These are phyloP conservation scores for Echinochloa phyllopogon DNA, from an alignment of 176 grass and related monocot genomes.

Conservation along the genomic window DNA sequence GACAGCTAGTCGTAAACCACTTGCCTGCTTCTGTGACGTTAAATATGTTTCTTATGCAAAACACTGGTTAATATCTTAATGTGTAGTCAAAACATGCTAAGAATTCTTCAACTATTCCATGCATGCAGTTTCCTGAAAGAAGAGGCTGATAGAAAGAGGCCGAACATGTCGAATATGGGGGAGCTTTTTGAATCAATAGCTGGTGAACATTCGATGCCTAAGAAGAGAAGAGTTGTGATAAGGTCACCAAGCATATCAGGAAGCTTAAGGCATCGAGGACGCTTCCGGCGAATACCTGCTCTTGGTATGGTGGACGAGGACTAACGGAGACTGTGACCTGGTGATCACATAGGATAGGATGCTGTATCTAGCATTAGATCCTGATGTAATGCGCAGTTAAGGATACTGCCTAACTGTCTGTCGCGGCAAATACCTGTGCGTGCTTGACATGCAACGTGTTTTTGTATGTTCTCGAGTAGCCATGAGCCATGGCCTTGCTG, in stretches of 20 bases:
- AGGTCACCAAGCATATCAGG: slow-evolving; percentile 39
- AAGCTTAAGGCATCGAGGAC: slow-evolving; percentile 45
- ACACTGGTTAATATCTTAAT: not conserved
- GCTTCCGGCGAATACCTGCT: slow-evolving; percentile 76
- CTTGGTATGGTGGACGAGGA: slow-evolving; percentile 69
- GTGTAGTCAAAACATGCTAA: not conserved
- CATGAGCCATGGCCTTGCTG: not conserved
- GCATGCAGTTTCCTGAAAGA: slow-evolving; percentile 70
- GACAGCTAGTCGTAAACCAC: not conserved
- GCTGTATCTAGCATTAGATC: not conserved
- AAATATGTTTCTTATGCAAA: slow-evolving; percentile 18
- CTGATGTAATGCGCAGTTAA: not conserved
- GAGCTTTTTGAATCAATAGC: slow-evolving; percentile 68
- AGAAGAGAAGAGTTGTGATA: slow-evolving; percentile 60
- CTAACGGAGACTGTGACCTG: slow-evolving; percentile 11
- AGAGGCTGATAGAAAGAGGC: slow-evolving; percentile 75
- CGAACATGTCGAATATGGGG: slow-evolving; percentile 71
- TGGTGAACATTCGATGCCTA: slow-evolving; percentile 51
- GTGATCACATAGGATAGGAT: not conserved
- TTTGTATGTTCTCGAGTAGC: not conserved
- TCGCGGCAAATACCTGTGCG: not conserved
- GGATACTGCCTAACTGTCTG: not conserved
- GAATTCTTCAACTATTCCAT: slow-evolving; percentile 13
- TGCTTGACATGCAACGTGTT: not conserved
- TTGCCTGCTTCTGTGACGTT: not conserved